Conservation (phyloP, 106 monocot species). For the Phalaenopsis aphrodite region DNA sequence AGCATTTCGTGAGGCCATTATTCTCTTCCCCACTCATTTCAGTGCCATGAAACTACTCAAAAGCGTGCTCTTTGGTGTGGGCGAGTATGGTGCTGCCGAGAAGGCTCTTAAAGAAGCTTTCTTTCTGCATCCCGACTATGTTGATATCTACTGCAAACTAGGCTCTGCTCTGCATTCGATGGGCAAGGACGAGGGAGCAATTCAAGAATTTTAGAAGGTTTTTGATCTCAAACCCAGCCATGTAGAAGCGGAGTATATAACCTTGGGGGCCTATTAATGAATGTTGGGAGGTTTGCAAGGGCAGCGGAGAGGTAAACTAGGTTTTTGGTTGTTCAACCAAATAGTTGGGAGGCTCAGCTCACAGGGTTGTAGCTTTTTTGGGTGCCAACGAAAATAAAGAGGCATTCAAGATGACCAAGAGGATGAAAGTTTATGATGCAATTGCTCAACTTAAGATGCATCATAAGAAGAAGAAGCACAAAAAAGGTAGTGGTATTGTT, state of each 20-base stretch:
- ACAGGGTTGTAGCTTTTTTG: constrained; percentile 74
- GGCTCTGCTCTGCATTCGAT: constrained; percentile 79
- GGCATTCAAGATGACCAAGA: constrained; percentile 93
- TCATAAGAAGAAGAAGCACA: constrained; percentile 51
- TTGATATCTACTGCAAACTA: constrained; percentile 84
- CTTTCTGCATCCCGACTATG: constrained; percentile 67
- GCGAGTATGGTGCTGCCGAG: constrained; percentile 89
- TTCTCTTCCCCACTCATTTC: constrained; percentile 71
- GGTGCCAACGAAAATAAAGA: constrained; percentile 83
- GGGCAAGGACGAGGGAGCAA: constrained; percentile 86
- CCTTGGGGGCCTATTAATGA: constrained; percentile 85
- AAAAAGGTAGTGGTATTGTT: constrained; percentile 15
- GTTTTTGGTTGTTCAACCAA: constrained; percentile 56
- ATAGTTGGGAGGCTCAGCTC: constrained; percentile 88
- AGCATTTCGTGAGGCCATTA: constrained; percentile 91
- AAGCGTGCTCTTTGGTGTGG: constrained; percentile 82
- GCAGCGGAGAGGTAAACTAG: constrained; percentile 94
- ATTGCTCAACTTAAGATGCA: constrained; percentile 79
- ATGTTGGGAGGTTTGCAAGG: constrained; percentile 63
- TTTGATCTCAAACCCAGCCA: constrained; percentile 91
- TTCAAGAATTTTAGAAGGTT: constrained; percentile 96
- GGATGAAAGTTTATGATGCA: constrained; percentile 92
- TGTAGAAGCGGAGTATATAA: constrained; percentile 85
- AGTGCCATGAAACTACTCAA: constrained; percentile 84
- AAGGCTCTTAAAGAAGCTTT: constrained; percentile 86